These are phyloP conservation scores for Eutrema salsugineum DNA, from an alignment of 441 rosid genomes.

Conservation along the genomic window DNA sequence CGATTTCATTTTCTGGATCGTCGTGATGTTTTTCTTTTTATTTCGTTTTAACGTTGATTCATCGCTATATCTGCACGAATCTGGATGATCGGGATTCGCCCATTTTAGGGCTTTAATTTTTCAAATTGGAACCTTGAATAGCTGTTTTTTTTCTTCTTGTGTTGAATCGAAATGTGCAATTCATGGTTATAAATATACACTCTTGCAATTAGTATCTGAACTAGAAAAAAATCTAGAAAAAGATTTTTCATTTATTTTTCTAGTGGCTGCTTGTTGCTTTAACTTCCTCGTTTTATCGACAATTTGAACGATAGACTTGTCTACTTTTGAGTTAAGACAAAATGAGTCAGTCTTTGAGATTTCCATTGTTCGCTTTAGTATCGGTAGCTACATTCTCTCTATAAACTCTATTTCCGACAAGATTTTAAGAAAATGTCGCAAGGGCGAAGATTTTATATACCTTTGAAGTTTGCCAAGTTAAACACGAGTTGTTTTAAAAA, in stretches of 20 bases:
- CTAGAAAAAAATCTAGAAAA: background rate
- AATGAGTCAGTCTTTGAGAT: background rate
- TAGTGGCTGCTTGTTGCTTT: background rate
- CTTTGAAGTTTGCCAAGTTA: background rate
- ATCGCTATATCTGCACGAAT: background rate
- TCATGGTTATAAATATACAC: background rate
- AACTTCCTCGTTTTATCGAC: background rate
- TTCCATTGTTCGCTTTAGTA: background rate
- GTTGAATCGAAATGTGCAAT: background rate
- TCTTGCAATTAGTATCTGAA: background rate
- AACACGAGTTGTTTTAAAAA: background rate
- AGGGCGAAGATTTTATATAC: background rate
- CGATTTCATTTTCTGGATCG: slow-evolving; percentile 10
- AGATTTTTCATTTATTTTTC: background rate
- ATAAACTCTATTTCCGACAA: background rate
- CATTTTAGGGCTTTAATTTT: background rate
- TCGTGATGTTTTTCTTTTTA: background rate
- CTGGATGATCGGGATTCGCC: slow-evolving; percentile 1
- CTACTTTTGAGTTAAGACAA: background rate
- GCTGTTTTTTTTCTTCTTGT: background rate
- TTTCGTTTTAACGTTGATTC: slow-evolving; percentile 2
- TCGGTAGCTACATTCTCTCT: background rate
- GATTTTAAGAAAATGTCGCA: background rate
- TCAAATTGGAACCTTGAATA: background rate
- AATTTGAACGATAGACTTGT: background rate